Evolutionary conservation across 2,329 filamentous ascomycete species (phyloP), one percentile per base, ranked within the genome.

Genomic region (Daldinia eschscholtzii): DNA sequence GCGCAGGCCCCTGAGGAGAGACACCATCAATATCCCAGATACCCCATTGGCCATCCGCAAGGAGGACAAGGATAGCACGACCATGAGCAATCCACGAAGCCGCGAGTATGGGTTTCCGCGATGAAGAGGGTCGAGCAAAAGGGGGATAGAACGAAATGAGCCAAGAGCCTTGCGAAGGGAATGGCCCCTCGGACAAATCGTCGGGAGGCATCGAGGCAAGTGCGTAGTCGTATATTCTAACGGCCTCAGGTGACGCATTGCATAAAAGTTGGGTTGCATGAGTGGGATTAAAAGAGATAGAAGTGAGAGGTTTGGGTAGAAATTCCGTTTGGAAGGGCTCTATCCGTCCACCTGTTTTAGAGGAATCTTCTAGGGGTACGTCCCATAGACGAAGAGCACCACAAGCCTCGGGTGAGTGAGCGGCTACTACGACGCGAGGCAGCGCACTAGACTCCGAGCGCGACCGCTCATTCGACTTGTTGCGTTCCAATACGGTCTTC

Each of bases 31-130:
- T 83, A 72, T 91, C 89, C 89, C 89, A 91, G 37, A 91, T 86
- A 13, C 88, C 89, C 89, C 89, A 91, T 76, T 89, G 88, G 6
- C 89, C 89, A 72, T 91, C 89, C 0, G 86, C 85, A 3, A 91
- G 80, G 2, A 91, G 80, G 0, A 83, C 82, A 44, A 91, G 79
- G 30, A 91, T 80, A 4, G 89, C 88, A 53, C 86, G 83, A 9
- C 89, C 89, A 65, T 86, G 85, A 1, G 85, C 81, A 55, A 91
- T 85, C 89, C 89, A 91, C 4, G 85, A 83, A 0, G 89, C 87
- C 56, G 88, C 88, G 13, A 91, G 77, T n/a, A 91, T 84, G 0
- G 85, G 85, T 72, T 90, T 91, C 48, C 89, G 83, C 1, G 83
- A 77, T 4, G 83, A 76, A 15, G 83, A 82, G 18, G 84, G 81